Conservation (phyloP, 2,329 filamentous ascomycete species). For the Orbilia quercus region DNA sequence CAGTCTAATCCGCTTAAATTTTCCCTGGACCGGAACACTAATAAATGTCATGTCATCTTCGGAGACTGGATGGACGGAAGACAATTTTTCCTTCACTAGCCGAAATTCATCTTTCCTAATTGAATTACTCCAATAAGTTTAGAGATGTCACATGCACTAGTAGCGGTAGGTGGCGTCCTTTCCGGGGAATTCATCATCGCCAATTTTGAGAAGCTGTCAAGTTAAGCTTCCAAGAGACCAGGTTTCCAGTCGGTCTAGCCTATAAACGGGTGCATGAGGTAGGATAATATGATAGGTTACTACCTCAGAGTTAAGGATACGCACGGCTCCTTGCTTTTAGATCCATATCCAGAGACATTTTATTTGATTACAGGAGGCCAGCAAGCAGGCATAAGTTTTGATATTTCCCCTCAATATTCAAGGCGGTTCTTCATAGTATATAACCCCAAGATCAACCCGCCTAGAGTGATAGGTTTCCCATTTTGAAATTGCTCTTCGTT, state of each 20-base stretch:
- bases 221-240: slow-evolving; percentile 38
- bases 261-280: not conserved
- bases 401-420: not conserved
- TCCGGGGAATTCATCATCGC: slow-evolving; percentile 23
- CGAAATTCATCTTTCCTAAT: slow-evolving; percentile 41
- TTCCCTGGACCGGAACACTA: slow-evolving; percentile 2
- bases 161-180: not conserved
- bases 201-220: slow-evolving; percentile 15
- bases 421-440: no score
- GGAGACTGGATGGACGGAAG: not conserved
- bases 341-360: not conserved
- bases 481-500: slow-evolving; percentile 17
- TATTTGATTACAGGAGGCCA: not conserved
- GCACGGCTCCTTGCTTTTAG: not conserved
- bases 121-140: not conserved
- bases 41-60: not conserved
- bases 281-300: not conserved
- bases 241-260: slow-evolving; percentile 16
- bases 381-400: not conserved
- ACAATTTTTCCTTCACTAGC: slow-evolving; percentile 21
- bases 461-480: not conserved
- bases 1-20: not conserved
- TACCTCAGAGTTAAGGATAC: not conserved
- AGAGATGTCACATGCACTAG: not conserved
- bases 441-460: no score